Evolutionary conservation across 2,329 filamentous ascomycete species (phyloP).

Genomic region (Tolypocladium cylindrosporum): DNA sequence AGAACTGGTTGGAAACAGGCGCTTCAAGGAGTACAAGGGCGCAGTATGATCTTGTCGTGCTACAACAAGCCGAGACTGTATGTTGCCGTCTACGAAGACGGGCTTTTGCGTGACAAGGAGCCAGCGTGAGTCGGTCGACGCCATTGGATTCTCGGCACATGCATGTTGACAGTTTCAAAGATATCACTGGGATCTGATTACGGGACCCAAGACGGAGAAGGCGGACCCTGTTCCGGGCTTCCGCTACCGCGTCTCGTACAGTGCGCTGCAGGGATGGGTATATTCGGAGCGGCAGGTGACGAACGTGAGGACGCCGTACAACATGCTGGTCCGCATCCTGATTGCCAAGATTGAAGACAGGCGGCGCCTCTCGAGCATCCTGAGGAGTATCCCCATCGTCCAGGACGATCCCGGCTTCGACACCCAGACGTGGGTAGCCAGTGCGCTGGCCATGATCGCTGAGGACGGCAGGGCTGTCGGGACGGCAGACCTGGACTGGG

Average conservation of each 20-base stretch:
- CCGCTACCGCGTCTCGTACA: not conserved
- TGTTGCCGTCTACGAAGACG: not conserved
- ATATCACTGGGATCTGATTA: not conserved
- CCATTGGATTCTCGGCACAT: not conserved
- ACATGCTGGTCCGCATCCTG: not conserved
- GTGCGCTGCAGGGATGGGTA: not conserved
- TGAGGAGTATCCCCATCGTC: not conserved
- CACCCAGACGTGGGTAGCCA: not conserved
- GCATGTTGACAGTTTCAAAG: not conserved
- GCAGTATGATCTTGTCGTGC: not conserved
- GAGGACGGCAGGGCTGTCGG: not conserved
- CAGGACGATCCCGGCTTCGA: not conserved
- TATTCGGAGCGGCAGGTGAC: not conserved
- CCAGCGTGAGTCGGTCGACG: not conserved
- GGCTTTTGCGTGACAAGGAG: not conserved
- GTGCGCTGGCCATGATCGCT: not conserved
- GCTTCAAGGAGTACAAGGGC: not conserved
- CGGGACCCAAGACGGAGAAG: not conserved
- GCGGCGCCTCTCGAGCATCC: not conserved
- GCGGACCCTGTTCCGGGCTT: not conserved
- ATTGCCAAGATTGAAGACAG: not conserved
- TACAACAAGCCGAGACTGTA: not conserved
- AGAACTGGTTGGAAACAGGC: not conserved
- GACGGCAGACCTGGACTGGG: not conserved
- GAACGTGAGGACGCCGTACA: not conserved